These are phyloP conservation scores for Trichoderma sp. DNA, from an alignment of 2,329 filamentous ascomycete genomes.

Conservation along the genomic window DNA sequence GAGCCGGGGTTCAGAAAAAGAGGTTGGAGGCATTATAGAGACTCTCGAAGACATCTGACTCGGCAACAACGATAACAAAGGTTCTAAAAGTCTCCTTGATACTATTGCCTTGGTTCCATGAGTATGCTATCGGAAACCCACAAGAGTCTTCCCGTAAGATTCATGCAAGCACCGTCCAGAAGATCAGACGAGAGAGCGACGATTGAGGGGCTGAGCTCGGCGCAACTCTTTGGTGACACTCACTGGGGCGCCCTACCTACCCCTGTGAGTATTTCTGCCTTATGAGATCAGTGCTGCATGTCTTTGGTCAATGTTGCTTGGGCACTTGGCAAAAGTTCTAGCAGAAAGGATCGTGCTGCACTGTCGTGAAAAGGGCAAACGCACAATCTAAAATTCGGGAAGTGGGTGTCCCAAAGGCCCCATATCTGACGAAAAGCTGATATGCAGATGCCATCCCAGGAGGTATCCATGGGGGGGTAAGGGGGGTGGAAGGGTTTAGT, in stretches of 20 bases:
- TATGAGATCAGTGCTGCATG: neutral
- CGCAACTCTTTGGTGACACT: neutral
- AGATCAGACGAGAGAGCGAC: neutral
- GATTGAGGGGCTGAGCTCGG: neutral
- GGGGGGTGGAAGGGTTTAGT: slow-evolving; percentile 1
- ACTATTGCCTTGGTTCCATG: neutral
- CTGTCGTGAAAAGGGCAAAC: neutral
- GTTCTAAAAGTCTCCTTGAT: neutral
- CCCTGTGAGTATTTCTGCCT: neutral
- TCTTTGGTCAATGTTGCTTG: neutral
- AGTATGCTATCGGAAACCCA: neutral
- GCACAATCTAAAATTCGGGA: slow-evolving; percentile 7
- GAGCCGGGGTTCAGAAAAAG: neutral
- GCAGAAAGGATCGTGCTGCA: neutral
- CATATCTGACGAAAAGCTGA: slow-evolving; percentile 5
- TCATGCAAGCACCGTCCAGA: too few relatives aligned
- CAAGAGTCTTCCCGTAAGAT: too few relatives aligned
- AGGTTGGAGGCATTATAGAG: neutral
- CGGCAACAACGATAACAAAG: neutral
- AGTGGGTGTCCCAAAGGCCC: slow-evolving; percentile 1
- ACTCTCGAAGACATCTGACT: neutral
- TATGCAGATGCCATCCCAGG: slow-evolving; percentile 11
- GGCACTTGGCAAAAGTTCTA: slow-evolving; percentile 6
- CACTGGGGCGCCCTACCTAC: neutral
- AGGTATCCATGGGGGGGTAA: slow-evolving; percentile 7